Evolutionary conservation across 2,329 filamentous ascomycete genomes (phyloP).

Genomic region (Aspergillus fijiensis): DNA sequence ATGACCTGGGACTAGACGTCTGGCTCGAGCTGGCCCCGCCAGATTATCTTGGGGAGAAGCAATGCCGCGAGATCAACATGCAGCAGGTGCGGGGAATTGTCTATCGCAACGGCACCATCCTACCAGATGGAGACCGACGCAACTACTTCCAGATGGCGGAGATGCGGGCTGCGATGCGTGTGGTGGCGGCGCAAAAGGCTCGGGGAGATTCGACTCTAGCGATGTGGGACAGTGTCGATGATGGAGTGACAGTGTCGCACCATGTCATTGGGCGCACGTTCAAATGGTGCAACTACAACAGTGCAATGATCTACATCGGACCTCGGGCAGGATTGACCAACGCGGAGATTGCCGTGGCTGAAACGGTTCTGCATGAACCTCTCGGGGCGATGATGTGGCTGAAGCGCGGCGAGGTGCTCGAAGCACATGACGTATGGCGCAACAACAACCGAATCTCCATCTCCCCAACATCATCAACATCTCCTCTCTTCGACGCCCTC

Average conservation of each 20-base stretch:
- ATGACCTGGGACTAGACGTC: slow-evolving; percentile 34
- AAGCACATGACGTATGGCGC: slow-evolving; percentile 36
- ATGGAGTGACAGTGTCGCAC: slow-evolving; percentile 30
- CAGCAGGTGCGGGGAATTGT: slow-evolving; percentile 31
- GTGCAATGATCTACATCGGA: slow-evolving; percentile 38
- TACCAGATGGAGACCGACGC: slow-evolving; percentile 29
- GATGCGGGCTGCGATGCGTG: slow-evolving; percentile 23
- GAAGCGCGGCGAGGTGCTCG: slow-evolving; percentile 36
- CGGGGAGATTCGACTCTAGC: slow-evolving; percentile 15
- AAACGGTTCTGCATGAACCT: slow-evolving; percentile 25
- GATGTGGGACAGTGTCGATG: slow-evolving; percentile 39
- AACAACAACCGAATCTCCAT: slow-evolving; percentile 18
- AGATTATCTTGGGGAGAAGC: slow-evolving; percentile 27
- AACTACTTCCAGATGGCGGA: slow-evolving; percentile 39
- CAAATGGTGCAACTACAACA: slow-evolving; percentile 42
- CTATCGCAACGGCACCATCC: slow-evolving; percentile 34
- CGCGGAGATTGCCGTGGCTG: slow-evolving; percentile 21
- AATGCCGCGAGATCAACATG: slow-evolving; percentile 21
- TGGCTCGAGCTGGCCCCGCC: slow-evolving; percentile 39
- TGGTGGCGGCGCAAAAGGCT: slow-evolving; percentile 18
- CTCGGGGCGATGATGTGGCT: slow-evolving; percentile 43
- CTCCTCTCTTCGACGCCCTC: slow-evolving; percentile 5
- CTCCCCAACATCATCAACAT: neutral
- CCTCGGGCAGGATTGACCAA: slow-evolving; percentile 30
- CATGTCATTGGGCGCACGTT: slow-evolving; percentile 37